A percentile compares a stretch with the other conserved stretches of the same genome.
These are phyloP conservation scores for Pulveroboletus sp. DNA, from an alignment of 768 basidiomycete genomes.

Conservation along the genomic window DNA sequence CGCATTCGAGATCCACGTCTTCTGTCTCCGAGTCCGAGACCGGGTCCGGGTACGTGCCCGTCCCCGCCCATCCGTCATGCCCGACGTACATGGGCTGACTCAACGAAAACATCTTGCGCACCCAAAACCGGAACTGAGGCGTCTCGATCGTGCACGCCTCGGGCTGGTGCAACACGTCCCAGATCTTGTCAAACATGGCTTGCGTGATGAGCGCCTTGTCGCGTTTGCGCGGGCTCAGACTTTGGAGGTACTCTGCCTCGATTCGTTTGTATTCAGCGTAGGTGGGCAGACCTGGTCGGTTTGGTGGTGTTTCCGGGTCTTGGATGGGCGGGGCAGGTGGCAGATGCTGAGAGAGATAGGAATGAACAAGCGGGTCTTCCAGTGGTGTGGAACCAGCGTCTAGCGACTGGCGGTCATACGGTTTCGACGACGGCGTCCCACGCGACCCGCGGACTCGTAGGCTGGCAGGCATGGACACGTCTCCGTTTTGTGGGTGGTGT, in stretches of 20 bases:
- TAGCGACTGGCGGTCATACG: conserved; percentile 20
- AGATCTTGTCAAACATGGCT: conserved; percentile 65
- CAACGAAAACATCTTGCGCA: conserved; percentile 71
- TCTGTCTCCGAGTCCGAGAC: conserved; percentile 5
- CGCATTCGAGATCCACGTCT: conserved; percentile 9
- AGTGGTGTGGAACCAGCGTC: conserved; percentile 7
- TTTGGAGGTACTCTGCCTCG: conserved; percentile 52
- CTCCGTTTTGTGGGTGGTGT: not conserved
- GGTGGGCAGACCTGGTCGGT: conserved; percentile 53
- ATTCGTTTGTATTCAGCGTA: conserved; percentile 56
- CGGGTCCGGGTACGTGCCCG: not conserved
- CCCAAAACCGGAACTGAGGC: conserved; percentile 80
- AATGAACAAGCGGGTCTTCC: not conserved
- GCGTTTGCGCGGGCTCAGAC: conserved; percentile 52
- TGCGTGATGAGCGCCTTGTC: conserved; percentile 74
- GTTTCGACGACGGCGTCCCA: conserved; percentile 8
- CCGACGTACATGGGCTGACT: conserved; percentile 24
- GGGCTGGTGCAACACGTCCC: conserved; percentile 58
- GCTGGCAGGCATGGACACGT: conserved; percentile 20
- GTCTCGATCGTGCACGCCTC: conserved; percentile 42
- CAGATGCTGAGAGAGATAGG: not conserved
- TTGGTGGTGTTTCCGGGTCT: conserved; percentile 4
- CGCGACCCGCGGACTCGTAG: conserved; percentile 9
- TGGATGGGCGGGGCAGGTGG: conserved; percentile 1
- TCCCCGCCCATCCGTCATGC: conserved; percentile 4